Conservation (phyloP, 2,329 filamentous ascomycete species). For the Aaosphaeria pasadenensis region DNA sequence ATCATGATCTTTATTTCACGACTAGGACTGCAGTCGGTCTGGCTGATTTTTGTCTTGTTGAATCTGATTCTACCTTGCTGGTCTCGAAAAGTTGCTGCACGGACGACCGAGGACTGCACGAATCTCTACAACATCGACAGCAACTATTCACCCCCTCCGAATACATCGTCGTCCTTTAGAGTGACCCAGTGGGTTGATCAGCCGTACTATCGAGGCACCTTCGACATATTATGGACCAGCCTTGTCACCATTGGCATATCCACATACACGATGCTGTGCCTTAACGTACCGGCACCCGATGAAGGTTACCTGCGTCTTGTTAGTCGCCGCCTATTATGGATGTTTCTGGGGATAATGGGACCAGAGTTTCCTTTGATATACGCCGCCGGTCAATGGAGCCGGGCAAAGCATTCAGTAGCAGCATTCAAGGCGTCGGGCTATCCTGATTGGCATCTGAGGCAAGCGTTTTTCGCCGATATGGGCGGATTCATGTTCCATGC, state of each 20-base stretch:
- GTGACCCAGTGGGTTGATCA: slow-evolving; percentile 8
- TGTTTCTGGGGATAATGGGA: slow-evolving; percentile 30
- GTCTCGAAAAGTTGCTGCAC: too few relatives aligned
- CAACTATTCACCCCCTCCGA: too few relatives aligned
- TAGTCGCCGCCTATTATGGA: slow-evolving; percentile 25
- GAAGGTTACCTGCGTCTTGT: slow-evolving; percentile 8
- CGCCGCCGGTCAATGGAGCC: slow-evolving; percentile 34
- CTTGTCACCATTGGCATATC: slow-evolving; percentile 34
- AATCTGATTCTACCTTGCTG: too few relatives aligned
- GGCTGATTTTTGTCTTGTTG: too few relatives aligned
- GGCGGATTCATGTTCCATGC: slow-evolving; percentile 16
- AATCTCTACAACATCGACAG: too few relatives aligned
- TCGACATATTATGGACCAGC: slow-evolving; percentile 28
- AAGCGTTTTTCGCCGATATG: slow-evolving; percentile 23
- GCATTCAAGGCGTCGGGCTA: slow-evolving; percentile 12
- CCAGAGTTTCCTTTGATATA: slow-evolving; percentile 33
- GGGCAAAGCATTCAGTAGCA: slow-evolving; percentile 26
- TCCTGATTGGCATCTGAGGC: slow-evolving; percentile 3
- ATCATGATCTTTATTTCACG: too few relatives aligned
- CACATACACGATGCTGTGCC: slow-evolving; percentile 31
- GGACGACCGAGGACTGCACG: too few relatives aligned
- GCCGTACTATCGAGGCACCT: slow-evolving; percentile 28
- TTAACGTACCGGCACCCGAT: slow-evolving; percentile 35
- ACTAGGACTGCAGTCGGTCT: too few relatives aligned
- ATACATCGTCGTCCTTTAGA: too few relatives aligned